Evolutionary conservation across 148 eudicot genomes (phyloP).

Genomic region (Persicaria maculosa): DNA sequence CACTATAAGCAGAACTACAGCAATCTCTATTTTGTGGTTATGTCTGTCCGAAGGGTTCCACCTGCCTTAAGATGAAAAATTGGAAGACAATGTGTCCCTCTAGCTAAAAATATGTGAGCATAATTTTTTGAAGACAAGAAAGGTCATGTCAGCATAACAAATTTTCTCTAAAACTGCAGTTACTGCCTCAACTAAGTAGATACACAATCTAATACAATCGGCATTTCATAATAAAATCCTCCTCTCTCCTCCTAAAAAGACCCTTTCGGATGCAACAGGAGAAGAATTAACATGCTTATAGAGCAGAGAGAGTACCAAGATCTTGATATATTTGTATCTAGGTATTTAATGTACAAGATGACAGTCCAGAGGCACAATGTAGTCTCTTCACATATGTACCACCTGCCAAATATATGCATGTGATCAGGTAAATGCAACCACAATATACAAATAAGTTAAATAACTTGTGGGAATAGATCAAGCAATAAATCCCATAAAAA

Average conservation of each 20-base stretch:
- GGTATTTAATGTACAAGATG: conserved; percentile 59
- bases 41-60: neutral
- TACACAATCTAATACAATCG: neutral
- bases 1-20: neutral
- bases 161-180: neutral
- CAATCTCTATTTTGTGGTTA: neutral
- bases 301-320: conserved; percentile 45
- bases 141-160: neutral
- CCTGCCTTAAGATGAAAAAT: neutral
- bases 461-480: neutral
- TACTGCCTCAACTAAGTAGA: neutral
- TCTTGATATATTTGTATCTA: conserved; percentile 51
- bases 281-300: neutral
- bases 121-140: neutral
- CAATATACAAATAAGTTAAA: neutral
- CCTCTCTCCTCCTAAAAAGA: neutral
- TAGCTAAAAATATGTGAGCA: neutral
- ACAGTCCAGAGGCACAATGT: conserved; percentile 79
- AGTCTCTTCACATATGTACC: conserved; percentile 87
- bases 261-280: neutral
- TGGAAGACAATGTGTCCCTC: conserved; percentile 56
- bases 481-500: neutral
- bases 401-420: conserved; percentile 35
- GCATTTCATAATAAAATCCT: neutral
- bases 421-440: neutral